phyloP scores from a whole-genome alignment of 164 flowering plant species.

The Vitis rupestris region DNA sequence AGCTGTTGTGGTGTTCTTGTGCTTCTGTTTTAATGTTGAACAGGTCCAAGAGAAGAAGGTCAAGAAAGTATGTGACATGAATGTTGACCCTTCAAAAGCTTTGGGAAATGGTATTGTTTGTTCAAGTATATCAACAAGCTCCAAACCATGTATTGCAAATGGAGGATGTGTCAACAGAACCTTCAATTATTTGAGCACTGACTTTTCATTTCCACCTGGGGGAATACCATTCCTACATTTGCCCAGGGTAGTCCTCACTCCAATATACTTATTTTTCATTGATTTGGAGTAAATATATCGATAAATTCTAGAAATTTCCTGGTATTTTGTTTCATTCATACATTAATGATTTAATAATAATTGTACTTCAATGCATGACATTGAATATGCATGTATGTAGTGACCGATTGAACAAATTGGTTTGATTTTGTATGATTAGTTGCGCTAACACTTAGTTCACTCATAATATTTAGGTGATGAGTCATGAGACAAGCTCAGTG shows the following conservation, averaged over 20 bases:
- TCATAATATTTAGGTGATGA: slow-evolving; percentile 54
- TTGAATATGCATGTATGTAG: no score
- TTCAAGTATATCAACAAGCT: slow-evolving; percentile 55
- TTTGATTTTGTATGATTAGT: not conserved
- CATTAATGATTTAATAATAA: no score
- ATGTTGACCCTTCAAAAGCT: slow-evolving; percentile 68
- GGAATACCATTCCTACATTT: slow-evolving; percentile 78
- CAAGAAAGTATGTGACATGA: slow-evolving; percentile 84
- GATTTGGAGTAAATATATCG: not conserved
- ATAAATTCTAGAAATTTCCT: no score
- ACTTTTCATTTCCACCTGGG: slow-evolving; percentile 68
- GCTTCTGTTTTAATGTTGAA: slow-evolving; percentile 12
- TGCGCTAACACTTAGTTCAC: slow-evolving; percentile 11
- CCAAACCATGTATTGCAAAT: slow-evolving; percentile 57
- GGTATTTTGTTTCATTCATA: no score
- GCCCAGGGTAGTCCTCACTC: slow-evolving; percentile 86
- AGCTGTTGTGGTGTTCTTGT: no score
- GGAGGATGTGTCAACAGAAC: slow-evolving; percentile 61
- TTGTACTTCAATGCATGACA: no score
- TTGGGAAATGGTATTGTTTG: slow-evolving; percentile 73
- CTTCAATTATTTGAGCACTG: slow-evolving; percentile 45
- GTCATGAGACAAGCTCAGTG: slow-evolving; percentile 76
- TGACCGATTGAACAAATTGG: no score
- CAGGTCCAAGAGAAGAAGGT: slow-evolving; percentile 99
- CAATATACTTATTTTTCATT: slow-evolving; percentile 6